phyloP scores from a whole-genome alignment of 176 grass and related monocot species.

The Oropetium thomaeum region DNA sequence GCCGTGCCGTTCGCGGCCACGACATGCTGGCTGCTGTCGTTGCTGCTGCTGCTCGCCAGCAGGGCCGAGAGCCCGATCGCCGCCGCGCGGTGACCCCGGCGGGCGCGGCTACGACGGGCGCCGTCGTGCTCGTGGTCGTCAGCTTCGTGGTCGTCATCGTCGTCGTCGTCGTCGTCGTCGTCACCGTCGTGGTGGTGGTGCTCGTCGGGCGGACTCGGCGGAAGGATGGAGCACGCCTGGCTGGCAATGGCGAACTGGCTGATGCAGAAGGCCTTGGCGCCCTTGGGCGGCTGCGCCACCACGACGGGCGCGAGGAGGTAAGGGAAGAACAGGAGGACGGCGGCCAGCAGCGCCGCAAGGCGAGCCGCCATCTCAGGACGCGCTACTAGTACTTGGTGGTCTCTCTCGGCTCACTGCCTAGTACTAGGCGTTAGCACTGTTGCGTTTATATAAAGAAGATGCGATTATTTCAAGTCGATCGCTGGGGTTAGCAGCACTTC shows the following conservation, averaged over 20 bases:
- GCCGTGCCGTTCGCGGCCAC: slow-evolving; percentile 15
- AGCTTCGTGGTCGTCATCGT: background rate
- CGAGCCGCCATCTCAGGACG: slow-evolving; percentile 8
- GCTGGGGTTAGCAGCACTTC: slow-evolving; percentile 10
- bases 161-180: background rate
- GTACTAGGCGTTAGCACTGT: background rate
- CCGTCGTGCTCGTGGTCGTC: background rate
- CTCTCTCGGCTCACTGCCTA: background rate
- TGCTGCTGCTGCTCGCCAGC: slow-evolving; percentile 5
- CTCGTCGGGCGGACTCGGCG: slow-evolving; percentile 38
- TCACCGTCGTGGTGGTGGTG: slow-evolving; percentile 21
- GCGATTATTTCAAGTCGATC: slow-evolving; percentile 25
- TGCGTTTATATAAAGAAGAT: slow-evolving; percentile 32
- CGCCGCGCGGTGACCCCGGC: background rate
- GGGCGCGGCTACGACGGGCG: background rate
- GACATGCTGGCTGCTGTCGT: slow-evolving; percentile 7
- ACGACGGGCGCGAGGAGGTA: slow-evolving; percentile 21
- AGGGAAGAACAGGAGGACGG: slow-evolving; percentile 39
- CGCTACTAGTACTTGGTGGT: background rate
- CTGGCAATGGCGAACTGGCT: slow-evolving; percentile 78
- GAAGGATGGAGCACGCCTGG: slow-evolving; percentile 69
- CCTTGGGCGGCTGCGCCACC: slow-evolving; percentile 31
- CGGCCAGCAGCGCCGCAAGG: slow-evolving; percentile 25
- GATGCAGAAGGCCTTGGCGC: slow-evolving; percentile 64
- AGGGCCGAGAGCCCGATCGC: background rate